phyloP scores from a whole-genome alignment of 768 basidiomycete genomes.

The Tulasnella sp. region DNA sequence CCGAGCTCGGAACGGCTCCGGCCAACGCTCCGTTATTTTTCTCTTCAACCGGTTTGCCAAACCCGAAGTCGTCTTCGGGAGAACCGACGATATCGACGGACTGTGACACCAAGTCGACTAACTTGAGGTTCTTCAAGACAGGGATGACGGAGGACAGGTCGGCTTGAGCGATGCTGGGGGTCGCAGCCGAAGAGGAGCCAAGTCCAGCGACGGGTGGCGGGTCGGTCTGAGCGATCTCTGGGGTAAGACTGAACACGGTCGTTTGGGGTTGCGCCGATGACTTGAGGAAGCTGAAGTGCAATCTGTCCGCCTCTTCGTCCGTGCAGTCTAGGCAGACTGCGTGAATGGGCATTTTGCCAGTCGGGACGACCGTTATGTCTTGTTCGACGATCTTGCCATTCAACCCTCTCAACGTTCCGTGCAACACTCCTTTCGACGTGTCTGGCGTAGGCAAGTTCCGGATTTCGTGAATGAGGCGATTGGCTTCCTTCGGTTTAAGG shows the following conservation, averaged over 20 bases:
- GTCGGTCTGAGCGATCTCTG: constrained; percentile 18
- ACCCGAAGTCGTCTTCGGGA: constrained; percentile 49
- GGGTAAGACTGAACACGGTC: constrained; percentile 23
- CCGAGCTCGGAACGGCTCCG: constrained; percentile 71
- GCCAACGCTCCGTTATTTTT: constrained; percentile 58
- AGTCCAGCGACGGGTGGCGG: background rate
- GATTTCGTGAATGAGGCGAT: constrained; percentile 68
- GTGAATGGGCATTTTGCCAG: constrained; percentile 55
- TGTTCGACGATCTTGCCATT: constrained; percentile 26
- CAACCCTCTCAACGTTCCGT: constrained; percentile 19
- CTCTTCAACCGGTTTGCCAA: constrained; percentile 60
- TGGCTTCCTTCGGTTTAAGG: constrained; percentile 61
- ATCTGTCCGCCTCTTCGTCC: constrained; percentile 59
- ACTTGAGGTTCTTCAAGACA: constrained; percentile 56
- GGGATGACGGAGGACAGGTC: constrained; percentile 51
- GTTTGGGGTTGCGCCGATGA: background rate
- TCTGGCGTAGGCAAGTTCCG: constrained; percentile 55
- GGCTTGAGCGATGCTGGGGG: constrained; percentile 44
- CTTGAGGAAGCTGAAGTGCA: constrained; percentile 54
- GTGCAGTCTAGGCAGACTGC: constrained; percentile 67
- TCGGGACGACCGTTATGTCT: constrained; percentile 28
- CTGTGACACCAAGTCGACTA: constrained; percentile 57
- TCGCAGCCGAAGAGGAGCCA: constrained; percentile 27
- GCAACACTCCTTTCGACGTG: constrained; percentile 33
- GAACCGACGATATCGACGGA: constrained; percentile 37